Evolutionary conservation across 495 filamentous ascomycete species (phyloP).

Genomic region (Cercophora newfieldiana): DNA sequence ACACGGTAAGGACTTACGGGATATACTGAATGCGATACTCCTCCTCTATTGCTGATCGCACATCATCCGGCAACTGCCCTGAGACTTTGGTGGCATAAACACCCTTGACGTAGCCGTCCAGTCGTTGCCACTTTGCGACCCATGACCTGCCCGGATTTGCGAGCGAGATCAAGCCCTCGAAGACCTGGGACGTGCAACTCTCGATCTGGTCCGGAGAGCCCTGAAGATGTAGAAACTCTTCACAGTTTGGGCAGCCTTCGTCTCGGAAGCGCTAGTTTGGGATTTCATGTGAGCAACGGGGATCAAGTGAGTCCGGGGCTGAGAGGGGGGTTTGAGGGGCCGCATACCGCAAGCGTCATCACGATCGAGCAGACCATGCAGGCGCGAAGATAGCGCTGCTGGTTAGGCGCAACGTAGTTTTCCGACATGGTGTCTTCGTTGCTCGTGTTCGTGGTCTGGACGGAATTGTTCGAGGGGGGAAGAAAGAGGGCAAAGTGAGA

Average conservation of each 20-base stretch:
- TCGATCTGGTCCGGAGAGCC: conserved; percentile 76
- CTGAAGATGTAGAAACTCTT: conserved; percentile 79
- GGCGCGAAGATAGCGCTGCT: conserved; percentile 82
- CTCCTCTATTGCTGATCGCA: conserved; percentile 65
- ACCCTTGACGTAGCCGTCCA: conserved; percentile 81
- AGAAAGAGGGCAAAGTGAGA: not conserved
- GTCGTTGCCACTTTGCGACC: conserved; percentile 93
- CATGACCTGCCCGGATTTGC: conserved; percentile 77
- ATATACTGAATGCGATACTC: conserved; percentile 68
- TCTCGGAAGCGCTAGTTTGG: conserved; percentile 66
- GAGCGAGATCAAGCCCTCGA: conserved; percentile 82
- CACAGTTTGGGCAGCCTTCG: conserved; percentile 95
- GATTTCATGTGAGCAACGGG: not conserved
- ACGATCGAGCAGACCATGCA: conserved; percentile 99
- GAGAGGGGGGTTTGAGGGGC: not conserved
- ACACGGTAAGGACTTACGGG: conserved; percentile 49
- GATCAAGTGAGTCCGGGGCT: not conserved
- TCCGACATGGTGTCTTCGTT: conserved; percentile 43
- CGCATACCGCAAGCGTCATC: conserved; percentile 68
- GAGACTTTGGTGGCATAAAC: conserved; percentile 93
- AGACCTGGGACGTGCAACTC: conserved; percentile 93
- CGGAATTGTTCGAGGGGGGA: not conserved
- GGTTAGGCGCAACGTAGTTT: conserved; percentile 63
- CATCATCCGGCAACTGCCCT: conserved; percentile 64
- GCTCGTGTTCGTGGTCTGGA: not conserved